These are phyloP conservation scores for Murraya koenigii DNA, from an alignment of 345 rosid species.

Conservation along the genomic window DNA sequence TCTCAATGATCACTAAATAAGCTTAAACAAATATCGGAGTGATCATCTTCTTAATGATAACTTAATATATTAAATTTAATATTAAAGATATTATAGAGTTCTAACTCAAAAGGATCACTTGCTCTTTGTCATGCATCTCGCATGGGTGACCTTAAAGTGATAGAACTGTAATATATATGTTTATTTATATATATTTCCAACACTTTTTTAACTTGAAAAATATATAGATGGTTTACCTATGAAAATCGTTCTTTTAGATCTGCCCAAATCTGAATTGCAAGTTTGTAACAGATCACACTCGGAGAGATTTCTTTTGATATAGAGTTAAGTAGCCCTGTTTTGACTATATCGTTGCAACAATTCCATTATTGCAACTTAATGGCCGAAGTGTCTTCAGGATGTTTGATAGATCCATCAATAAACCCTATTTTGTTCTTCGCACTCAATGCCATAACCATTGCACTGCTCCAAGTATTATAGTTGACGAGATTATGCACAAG, in stretches of 20 bases:
- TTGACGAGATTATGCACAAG: no score
- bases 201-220: background rate
- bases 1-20: no score
- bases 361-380: background rate
- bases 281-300: background rate
- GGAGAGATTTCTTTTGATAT: background rate
- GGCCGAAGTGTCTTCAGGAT: background rate
- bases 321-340: background rate
- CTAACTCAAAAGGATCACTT: no score
- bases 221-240: background rate
- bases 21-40: no score
- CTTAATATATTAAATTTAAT: no score
- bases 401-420: background rate
- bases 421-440: background rate
- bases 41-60: no score
- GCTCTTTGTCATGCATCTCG: no score
- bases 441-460: background rate
- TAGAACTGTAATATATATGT: no score
- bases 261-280: background rate
- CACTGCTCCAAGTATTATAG: background rate
- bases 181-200: no score
- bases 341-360: background rate
- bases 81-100: no score
- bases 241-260: background rate
- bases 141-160: no score